These are phyloP conservation scores for Phytophthora brassicae DNA, from an alignment of 352 stramenopile genomes.

Conservation along the genomic window DNA sequence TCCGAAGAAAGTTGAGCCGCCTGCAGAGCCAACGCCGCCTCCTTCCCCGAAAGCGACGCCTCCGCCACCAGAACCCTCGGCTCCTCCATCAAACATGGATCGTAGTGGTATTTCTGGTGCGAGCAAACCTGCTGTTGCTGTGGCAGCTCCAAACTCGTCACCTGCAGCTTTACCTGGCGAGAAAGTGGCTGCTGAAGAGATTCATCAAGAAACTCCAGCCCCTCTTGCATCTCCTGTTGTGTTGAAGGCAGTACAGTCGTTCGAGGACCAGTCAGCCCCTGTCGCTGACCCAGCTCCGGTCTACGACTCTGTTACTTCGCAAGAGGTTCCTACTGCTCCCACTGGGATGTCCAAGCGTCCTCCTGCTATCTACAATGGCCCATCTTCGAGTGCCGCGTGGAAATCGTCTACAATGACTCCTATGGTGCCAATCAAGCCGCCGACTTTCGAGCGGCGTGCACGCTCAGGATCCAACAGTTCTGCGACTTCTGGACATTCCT, in stretches of 20 bases:
- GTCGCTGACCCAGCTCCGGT: constrained; percentile 8
- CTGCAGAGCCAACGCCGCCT: constrained; percentile 25
- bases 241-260: constrained; percentile 10
- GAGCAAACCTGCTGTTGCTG: constrained; percentile 6
- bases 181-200: constrained; percentile 10
- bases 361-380: constrained; percentile 42
- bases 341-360: constrained; percentile 23
- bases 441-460: constrained; percentile 41
- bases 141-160: constrained; percentile 43
- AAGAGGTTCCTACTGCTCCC: constrained; percentile 21
- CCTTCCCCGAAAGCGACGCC: constrained; percentile 26
- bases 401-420: constrained; percentile 28
- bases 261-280: constrained; percentile 18
- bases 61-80: constrained; percentile 17
- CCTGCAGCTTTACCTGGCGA: constrained; percentile 51
- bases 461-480: constrained; percentile 77
- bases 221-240: constrained; percentile 17
- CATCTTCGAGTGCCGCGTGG: constrained; percentile 25
- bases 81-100: constrained; percentile 39
- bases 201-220: constrained; percentile 2
- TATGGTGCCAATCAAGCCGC: constrained; percentile 29
- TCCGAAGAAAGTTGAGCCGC: constrained; percentile 37
- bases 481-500: constrained; percentile 74
- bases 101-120: constrained; percentile 27
- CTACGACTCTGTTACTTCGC: constrained; percentile 15